Evolutionary conservation across 768 basidiomycete genomes (phyloP).

Genomic region (Leccinellum luteum): DNA sequence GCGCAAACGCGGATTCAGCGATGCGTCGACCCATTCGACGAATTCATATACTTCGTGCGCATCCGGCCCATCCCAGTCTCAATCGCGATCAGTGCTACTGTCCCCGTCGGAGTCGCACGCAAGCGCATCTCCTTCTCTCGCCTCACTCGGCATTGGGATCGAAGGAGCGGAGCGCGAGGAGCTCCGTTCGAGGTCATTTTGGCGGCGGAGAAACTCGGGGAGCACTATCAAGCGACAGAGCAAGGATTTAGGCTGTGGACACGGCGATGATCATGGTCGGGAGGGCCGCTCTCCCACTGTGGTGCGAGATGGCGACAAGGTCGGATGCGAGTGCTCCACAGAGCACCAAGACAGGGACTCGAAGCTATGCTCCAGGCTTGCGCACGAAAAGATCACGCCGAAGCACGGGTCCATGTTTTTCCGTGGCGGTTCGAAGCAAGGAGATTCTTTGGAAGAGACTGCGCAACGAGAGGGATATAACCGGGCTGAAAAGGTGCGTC

Average conservation of each 20-base stretch:
- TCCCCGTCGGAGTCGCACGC: conserved; percentile 17
- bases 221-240: conserved; percentile 11
- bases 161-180: conserved; percentile 24
- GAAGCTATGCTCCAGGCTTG: background rate
- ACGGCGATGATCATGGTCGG: background rate
- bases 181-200: conserved; percentile 20
- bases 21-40: conserved; percentile 18
- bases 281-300: background rate
- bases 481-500: conserved; percentile 27
- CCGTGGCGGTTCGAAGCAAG: conserved; percentile 24
- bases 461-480: conserved; percentile 22
- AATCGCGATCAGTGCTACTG: conserved; percentile 14
- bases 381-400: conserved; percentile 22
- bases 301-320: background rate
- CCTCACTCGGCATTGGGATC: conserved; percentile 22
- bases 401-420: conserved; percentile 28
- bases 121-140: conserved; percentile 16
- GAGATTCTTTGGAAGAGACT: conserved; percentile 1
- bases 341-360: background rate
- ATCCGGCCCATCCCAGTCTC: conserved; percentile 20
- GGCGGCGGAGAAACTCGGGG: conserved; percentile 12
- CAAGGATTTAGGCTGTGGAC: background rate
- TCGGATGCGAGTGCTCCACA: background rate
- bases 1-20: conserved; percentile 17
- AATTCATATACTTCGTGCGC: conserved; percentile 20